These are phyloP conservation scores for Tylopilus felleus DNA, from an alignment of 768 basidiomycete species.

Conservation along the genomic window DNA sequence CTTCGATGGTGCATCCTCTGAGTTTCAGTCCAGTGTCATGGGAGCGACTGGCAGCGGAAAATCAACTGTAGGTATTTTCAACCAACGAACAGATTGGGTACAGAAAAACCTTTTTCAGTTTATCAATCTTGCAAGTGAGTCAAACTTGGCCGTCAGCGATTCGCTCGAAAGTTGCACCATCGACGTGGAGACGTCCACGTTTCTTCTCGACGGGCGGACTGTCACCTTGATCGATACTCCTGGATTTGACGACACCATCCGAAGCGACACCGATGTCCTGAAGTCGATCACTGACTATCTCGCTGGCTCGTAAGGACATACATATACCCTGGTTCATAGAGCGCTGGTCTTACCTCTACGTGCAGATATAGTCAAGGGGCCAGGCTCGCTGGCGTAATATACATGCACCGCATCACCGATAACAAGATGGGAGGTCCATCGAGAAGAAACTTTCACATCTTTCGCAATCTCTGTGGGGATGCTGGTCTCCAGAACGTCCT, in stretches of 20 bases:
- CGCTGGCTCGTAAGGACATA: slow-evolving; percentile 21
- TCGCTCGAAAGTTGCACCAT: slow-evolving; percentile 26
- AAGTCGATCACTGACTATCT: slow-evolving; percentile 40
- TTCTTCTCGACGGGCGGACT: slow-evolving; percentile 39
- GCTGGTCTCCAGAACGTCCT: slow-evolving; percentile 44
- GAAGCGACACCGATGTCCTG: slow-evolving; percentile 46
- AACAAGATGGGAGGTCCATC: slow-evolving; percentile 49
- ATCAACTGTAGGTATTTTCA: slow-evolving; percentile 16
- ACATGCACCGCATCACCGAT: slow-evolving; percentile 50
- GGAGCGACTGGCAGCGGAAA: slow-evolving; percentile 25
- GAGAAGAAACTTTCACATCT: slow-evolving; percentile 48
- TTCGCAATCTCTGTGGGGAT: slow-evolving; percentile 51
- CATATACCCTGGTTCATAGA: neutral
- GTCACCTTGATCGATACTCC: slow-evolving; percentile 57
- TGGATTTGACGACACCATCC: slow-evolving; percentile 53
- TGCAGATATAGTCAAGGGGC: slow-evolving; percentile 26
- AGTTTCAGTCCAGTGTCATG: slow-evolving; percentile 17
- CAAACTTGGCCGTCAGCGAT: slow-evolving; percentile 19
- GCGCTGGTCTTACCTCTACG: neutral
- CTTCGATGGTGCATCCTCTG: neutral
- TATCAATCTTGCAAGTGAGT: slow-evolving; percentile 20
- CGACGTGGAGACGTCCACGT: slow-evolving; percentile 34
- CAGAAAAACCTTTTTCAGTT: slow-evolving; percentile 9
- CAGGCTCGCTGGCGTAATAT: slow-evolving; percentile 42
- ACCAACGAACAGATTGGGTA: neutral